Evolutionary conservation across 768 basidiomycete genomes (phyloP).

Genomic region (Amanita inopinata): DNA sequence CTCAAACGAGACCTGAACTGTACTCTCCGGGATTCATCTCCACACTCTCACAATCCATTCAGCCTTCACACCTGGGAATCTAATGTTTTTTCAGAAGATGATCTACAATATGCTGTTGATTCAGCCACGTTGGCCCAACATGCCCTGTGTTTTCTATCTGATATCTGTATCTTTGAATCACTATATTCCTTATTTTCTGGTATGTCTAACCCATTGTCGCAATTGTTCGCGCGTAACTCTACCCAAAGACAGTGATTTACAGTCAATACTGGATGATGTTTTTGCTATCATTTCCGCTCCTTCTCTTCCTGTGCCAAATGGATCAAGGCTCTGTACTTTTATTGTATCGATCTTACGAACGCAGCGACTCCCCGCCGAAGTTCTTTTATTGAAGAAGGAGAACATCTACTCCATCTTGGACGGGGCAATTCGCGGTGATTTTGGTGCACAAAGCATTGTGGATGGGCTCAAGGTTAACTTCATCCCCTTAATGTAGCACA

Average conservation of each 20-base stretch:
- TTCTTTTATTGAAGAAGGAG: constrained; percentile 23
- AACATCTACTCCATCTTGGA: constrained; percentile 27
- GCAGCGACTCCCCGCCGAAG: constrained; percentile 34
- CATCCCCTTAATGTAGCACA: background rate
- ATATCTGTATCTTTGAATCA: constrained; percentile 37
- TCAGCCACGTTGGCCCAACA: constrained; percentile 39
- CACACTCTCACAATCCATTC: constrained; percentile 10
- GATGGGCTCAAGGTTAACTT: constrained; percentile 25
- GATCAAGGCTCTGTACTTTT: constrained; percentile 35
- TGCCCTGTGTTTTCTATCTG: constrained; percentile 41
- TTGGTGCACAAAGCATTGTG: constrained; percentile 21
- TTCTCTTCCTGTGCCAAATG: constrained; percentile 26
- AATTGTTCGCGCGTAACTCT: background rate
- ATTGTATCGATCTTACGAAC: constrained; percentile 40
- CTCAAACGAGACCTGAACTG: constrained; percentile 44
- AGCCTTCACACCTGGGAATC: constrained; percentile 14
- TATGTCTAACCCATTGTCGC: constrained; percentile 21
- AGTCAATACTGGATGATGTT: constrained; percentile 32
- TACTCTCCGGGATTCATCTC: constrained; percentile 26
- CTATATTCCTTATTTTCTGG: constrained; percentile 39
- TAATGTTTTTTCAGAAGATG: constrained; percentile 21
- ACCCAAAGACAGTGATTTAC: constrained; percentile 40
- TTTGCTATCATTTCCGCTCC: constrained; percentile 30
- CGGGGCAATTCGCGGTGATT: constrained; percentile 23
- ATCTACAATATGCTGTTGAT: constrained; percentile 31